phyloP scores from a whole-genome alignment of 2,329 filamentous ascomycete species.

The Pseudogymnoascus verrucosus region DNA sequence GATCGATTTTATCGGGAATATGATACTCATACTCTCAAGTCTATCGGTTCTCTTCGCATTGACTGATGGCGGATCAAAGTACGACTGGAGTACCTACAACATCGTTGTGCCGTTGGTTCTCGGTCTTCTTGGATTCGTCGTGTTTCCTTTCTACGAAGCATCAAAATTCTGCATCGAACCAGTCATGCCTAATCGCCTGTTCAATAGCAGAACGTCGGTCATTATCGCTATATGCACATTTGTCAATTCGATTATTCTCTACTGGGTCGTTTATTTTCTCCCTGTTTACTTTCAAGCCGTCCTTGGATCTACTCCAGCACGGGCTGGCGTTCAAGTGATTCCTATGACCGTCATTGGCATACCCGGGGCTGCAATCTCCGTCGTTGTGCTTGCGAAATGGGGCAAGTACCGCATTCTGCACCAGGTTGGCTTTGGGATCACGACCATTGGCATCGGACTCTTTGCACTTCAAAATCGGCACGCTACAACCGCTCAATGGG shows the following conservation, averaged over 20 bases:
- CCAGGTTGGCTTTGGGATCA: constrained; percentile 3
- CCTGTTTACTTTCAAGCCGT: constrained; percentile 10
- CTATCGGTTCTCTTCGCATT: constrained; percentile 36
- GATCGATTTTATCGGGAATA: constrained; percentile 38
- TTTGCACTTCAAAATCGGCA: constrained; percentile 32
- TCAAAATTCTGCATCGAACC: constrained; percentile 12
- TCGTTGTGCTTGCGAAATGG: constrained; percentile 2
- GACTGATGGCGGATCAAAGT: constrained; percentile 35
- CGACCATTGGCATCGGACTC: constrained; percentile 27
- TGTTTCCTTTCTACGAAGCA: constrained; percentile 23
- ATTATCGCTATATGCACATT: constrained; percentile 27
- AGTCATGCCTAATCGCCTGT: constrained; percentile 10
- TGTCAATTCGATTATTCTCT: constrained; percentile 30
- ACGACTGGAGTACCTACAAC: constrained; percentile 34
- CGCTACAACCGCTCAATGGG: constrained; percentile 33
- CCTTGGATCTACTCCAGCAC: not conserved
- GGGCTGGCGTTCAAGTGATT: not conserved
- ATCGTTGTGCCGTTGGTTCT: constrained; percentile 38
- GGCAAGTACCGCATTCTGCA: not conserved
- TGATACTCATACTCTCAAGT: constrained; percentile 33
- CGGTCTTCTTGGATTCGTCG: constrained; percentile 32
- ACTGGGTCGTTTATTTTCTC: constrained; percentile 24
- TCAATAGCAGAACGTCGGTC: constrained; percentile 10
- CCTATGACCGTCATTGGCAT: not conserved
- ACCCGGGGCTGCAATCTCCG: not conserved